A percentile compares a stretch with the other conserved stretches of the same genome.
Evolutionary conservation across 1,284 basidiomycete genomes (phyloP).

Genomic region (Termitomyces sp.): DNA sequence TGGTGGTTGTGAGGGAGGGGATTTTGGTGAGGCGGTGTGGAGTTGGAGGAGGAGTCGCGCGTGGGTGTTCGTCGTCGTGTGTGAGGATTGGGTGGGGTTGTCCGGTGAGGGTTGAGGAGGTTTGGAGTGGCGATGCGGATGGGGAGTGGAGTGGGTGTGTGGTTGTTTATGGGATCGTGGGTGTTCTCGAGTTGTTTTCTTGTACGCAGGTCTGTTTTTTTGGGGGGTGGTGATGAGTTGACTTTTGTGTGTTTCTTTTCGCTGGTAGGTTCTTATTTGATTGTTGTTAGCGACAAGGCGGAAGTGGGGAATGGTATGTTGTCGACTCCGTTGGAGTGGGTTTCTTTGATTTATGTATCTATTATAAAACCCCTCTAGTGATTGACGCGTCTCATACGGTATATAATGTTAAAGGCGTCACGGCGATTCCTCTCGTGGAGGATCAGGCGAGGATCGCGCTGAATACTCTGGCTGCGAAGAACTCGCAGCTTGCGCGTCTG

Average conservation of each 20-base stretch:
- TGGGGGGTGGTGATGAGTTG: background rate
- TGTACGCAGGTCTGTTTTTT: slow-evolving; percentile 35
- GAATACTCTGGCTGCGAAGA: slow-evolving; percentile 45
- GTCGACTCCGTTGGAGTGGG: too few relatives aligned
- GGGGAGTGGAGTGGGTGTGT: slow-evolving; percentile 51
- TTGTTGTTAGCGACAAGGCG: slow-evolving; percentile 58
- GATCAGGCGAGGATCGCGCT: slow-evolving; percentile 51
- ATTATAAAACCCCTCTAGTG: slow-evolving; percentile 34
- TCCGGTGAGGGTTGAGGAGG: slow-evolving; percentile 47
- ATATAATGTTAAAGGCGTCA: slow-evolving; percentile 61
- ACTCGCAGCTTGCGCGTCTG: slow-evolving; percentile 37
- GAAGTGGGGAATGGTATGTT: slow-evolving; percentile 53
- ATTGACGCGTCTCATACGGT: slow-evolving; percentile 55
- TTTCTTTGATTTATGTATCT: too few relatives aligned
- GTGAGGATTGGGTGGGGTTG: slow-evolving; percentile 63
- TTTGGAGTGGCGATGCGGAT: slow-evolving; percentile 28
- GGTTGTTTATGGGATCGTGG: slow-evolving; percentile 68
- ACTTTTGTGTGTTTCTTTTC: slow-evolving; percentile 8
- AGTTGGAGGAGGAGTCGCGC: too few relatives aligned
- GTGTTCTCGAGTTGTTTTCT: slow-evolving; percentile 62
- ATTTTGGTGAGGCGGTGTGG: slow-evolving; percentile 56
- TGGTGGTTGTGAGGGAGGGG: slow-evolving; percentile 54
- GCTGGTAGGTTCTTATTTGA: slow-evolving; percentile 64
- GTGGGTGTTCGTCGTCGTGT: slow-evolving; percentile 30
- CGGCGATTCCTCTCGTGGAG: slow-evolving; percentile 61